Percentiles rank a stretch among this genome's conserved stretches.
Evolutionary conservation across 2,329 filamentous ascomycete genomes (phyloP).

Genomic region (Parascedosporium putredinis): DNA sequence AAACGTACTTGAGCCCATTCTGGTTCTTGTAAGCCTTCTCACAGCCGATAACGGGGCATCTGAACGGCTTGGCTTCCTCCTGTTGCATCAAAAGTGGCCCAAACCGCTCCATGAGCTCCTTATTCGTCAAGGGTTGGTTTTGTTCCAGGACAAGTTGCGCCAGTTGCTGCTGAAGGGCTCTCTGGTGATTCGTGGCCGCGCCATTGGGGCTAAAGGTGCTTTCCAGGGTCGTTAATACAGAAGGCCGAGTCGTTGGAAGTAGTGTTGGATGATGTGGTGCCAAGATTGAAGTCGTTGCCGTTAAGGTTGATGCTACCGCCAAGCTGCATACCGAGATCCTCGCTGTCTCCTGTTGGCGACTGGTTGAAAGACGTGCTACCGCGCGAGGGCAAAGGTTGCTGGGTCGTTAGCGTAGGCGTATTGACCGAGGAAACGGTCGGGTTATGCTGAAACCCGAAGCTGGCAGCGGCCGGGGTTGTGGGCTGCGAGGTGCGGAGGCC

Average conservation of each 20-base stretch:
- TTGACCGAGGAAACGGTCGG: constrained; percentile 96
- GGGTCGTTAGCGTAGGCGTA: constrained; percentile 78
- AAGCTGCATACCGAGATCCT: constrained; percentile 53
- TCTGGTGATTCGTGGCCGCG: constrained; percentile 50
- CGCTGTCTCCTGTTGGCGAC: constrained; percentile 30
- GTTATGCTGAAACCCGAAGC: constrained; percentile 78
- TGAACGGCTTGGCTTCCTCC: constrained; percentile 95
- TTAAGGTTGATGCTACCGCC: constrained; percentile 53
- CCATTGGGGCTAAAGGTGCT: constrained; percentile 82
- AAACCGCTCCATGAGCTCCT: constrained; percentile 43
- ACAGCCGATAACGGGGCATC: constrained; percentile 94
- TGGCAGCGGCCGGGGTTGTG: constrained; percentile 68
- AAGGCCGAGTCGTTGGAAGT: constrained; percentile 31
- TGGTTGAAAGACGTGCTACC: not conserved
- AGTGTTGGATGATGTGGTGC: constrained; percentile 26
- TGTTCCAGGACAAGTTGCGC: constrained; percentile 66
- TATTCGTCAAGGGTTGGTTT: constrained; percentile 59
- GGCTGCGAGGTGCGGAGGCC: constrained; percentile 79
- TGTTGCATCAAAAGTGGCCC: constrained; percentile 51
- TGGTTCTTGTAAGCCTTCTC: constrained; percentile 99
- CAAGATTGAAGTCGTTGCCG: constrained; percentile 36
- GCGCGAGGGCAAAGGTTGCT: constrained; percentile 38
- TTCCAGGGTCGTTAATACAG: constrained; percentile 86
- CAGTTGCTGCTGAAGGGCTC: constrained; percentile 55
- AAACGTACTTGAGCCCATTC: constrained; percentile 82